Conservation (phyloP, 1,139 yeast species). For the Yamadazyma sp. region DNA sequence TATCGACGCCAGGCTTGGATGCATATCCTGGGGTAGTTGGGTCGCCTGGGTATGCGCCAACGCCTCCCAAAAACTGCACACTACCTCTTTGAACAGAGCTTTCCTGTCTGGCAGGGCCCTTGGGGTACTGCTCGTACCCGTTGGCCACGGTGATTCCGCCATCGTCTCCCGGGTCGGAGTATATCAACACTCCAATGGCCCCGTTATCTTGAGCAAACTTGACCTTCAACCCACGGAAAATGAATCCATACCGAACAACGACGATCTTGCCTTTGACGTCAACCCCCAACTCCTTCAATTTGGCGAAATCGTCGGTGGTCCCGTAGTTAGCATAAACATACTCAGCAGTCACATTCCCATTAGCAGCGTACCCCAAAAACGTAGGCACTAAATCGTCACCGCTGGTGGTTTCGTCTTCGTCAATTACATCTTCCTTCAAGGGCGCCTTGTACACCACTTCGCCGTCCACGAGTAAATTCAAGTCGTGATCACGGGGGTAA, state of each 20-base stretch:
- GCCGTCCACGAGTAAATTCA: constrained; percentile 37
- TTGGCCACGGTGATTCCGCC: constrained; percentile 41
- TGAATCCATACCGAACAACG: constrained; percentile 40
- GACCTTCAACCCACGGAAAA: constrained; percentile 47
- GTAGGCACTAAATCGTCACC: constrained; percentile 46
- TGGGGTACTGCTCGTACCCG: constrained; percentile 45
- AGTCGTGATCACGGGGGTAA: constrained; percentile 48
- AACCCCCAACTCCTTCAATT: constrained; percentile 32
- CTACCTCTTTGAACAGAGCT: constrained; percentile 77
- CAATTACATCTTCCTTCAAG: constrained; percentile 67
- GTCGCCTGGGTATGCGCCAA: constrained; percentile 70
- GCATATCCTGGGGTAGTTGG: constrained; percentile 88
- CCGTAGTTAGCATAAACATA: constrained; percentile 48
- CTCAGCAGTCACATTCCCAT: constrained; percentile 47
- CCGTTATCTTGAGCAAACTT: constrained; percentile 51
- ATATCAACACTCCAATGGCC: constrained; percentile 44
- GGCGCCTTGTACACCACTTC: constrained; percentile 58
- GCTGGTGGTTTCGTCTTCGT: constrained; percentile 68
- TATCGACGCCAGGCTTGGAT: constrained; percentile 54
- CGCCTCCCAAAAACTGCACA: constrained; percentile 70
- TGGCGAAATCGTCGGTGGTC: constrained; percentile 34
- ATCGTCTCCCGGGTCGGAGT: constrained; percentile 49
- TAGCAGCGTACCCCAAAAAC: constrained; percentile 47
- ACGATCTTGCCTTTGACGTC: constrained; percentile 45
- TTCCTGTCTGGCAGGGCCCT: constrained; percentile 50